Evolutionary conservation across 805 yeast genomes (phyloP), one percentile per base, ranked within the genome.

Genomic region (Ogataea siamensis): DNA sequence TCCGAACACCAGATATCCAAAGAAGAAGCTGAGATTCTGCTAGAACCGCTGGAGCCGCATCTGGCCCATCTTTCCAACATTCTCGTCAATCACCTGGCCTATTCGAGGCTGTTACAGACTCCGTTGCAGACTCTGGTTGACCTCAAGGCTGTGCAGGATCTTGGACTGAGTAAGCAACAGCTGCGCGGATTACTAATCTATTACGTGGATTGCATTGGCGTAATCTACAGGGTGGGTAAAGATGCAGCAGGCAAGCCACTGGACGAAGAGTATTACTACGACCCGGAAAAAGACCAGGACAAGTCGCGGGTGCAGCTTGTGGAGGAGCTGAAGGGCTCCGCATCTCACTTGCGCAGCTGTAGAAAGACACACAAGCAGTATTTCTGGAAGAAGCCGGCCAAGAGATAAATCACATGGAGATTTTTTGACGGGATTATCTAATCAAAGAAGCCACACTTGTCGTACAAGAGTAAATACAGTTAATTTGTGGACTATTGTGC

Each of bases 191-290:
- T 75, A 5, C 52, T 75, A 21, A 60, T 63, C 7, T 63, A 70
- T 23, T 60, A 65, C 29, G 64, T 78, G 25, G 46, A 42, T n/a
- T 83, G 91, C 53, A 73, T 91, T 42, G 98, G 98, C n/a, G 83
- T 84, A 8, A 89, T 93, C 43, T 76, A 78, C 54, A 82, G 98
- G 60, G 71, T 74, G 42, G 97, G 97, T 33, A 89, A 88, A 60
- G 99, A 93, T 62, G 97, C 98, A 3, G 94, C 96, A 2, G 99
- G 98, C 8, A 87, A 88, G 60, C 86, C 85, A 3, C 69, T 93
- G 45, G 98, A 91, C 49, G 95, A 87, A 58, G 97, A 93, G 58
- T 93, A 87, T 57, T 93, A 88, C 61, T 93, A 93, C 57, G 78
- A 81, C 40, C 80, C 88, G 3, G 98, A 88, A 49, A 73, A 79